phyloP scores from a whole-genome alignment of 2,329 filamentous ascomycete genomes.

The Conoideocrella luteorostrata region DNA sequence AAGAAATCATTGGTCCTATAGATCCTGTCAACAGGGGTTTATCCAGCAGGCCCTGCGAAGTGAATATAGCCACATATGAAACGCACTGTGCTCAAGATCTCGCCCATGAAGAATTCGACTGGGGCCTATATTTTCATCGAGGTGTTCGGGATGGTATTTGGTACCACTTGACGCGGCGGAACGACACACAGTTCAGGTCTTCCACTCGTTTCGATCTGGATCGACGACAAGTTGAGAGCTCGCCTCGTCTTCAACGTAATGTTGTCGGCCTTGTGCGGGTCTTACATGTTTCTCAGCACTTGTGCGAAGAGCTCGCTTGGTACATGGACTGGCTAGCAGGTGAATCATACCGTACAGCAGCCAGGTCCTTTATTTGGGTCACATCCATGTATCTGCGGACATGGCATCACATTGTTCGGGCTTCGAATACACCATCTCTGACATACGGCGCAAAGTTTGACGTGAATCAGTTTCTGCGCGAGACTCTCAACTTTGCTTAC shows the following conservation, averaged over 20 bases:
- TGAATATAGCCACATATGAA: conserved; percentile 15
- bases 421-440: conserved; percentile 3
- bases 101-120: conserved; percentile 25
- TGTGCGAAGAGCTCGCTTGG: conserved; percentile 15
- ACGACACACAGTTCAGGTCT: background rate
- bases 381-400: conserved; percentile 21
- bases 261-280: conserved; percentile 26
- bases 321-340: conserved; percentile 28
- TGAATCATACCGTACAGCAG: conserved; percentile 16
- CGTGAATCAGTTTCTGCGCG: conserved; percentile 19
- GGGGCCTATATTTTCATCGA: conserved; percentile 30
- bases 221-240: conserved; percentile 15
- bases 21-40: too few relatives aligned
- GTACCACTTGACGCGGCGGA: conserved; percentile 14
- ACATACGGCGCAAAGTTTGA: conserved; percentile 17
- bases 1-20: too few relatives aligned
- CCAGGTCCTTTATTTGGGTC: conserved; percentile 24
- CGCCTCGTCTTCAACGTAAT: conserved; percentile 20
- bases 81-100: conserved; percentile 13
- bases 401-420: conserved; percentile 16
- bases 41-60: conserved; percentile 6
- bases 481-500: conserved; percentile 24
- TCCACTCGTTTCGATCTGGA: conserved; percentile 15
- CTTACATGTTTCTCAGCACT: conserved; percentile 15
- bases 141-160: conserved; percentile 19